phyloP scores from a whole-genome alignment of 2,329 filamentous ascomycete genomes.

The Botryotinia calthae region DNA sequence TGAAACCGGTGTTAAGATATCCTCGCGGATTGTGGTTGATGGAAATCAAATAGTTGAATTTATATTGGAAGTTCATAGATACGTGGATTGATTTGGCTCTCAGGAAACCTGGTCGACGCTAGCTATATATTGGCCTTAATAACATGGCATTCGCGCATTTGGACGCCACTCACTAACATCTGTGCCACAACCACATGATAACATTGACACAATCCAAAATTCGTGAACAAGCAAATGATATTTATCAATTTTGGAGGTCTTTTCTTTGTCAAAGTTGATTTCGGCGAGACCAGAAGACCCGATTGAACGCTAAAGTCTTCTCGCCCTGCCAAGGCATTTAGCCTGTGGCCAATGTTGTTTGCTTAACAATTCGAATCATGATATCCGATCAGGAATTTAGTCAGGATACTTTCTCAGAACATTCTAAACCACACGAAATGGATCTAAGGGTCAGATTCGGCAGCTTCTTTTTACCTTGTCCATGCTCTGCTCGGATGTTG shows the following conservation, averaged over 20 bases:
- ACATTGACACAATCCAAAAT: background rate
- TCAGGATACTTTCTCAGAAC: background rate
- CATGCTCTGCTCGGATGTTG: background rate
- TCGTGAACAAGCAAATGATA: background rate
- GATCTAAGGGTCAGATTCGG: background rate
- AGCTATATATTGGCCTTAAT: background rate
- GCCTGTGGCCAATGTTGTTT: background rate
- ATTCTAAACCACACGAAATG: background rate
- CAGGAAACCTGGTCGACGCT: constrained; percentile 23
- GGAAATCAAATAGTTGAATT: constrained; percentile 11
- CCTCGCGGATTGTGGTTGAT: constrained; percentile 17
- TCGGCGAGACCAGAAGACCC: background rate
- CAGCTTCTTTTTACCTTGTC: background rate
- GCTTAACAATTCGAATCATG: background rate
- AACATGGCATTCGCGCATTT: background rate
- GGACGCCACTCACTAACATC: background rate
- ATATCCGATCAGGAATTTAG: background rate
- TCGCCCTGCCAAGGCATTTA: background rate
- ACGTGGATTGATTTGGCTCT: constrained; percentile 21
- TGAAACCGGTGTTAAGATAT: constrained; percentile 5
- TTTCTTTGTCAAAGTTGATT: background rate
- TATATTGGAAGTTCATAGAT: constrained; percentile 21
- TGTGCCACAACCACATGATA: constrained; percentile 13
- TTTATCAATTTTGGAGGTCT: background rate
- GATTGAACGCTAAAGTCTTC: background rate